Conservation (phyloP, 306 rosid genomes). For the Mimosa pudica region DNA sequence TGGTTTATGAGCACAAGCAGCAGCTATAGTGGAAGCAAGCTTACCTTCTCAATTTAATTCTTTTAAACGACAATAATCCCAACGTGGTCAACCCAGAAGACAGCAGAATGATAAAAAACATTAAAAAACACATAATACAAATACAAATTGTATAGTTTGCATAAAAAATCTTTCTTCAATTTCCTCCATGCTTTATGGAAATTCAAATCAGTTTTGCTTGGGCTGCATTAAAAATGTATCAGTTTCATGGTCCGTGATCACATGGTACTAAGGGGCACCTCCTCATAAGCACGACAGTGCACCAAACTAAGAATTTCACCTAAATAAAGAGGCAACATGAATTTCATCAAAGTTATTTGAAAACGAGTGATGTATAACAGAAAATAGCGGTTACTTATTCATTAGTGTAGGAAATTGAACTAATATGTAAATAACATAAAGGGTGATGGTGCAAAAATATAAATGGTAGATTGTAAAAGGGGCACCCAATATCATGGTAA, state of each 20-base stretch:
- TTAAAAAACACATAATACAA: background rate
- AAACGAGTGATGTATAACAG: background rate
- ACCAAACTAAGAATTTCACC: background rate
- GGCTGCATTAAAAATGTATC: background rate
- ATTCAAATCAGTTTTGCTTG: background rate
- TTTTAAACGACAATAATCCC: background rate
- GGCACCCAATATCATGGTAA: no score
- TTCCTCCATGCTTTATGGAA: background rate
- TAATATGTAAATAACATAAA: background rate
- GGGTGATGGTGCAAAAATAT: no score
- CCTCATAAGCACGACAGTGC: background rate
- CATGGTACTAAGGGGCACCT: background rate
- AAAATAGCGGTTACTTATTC: background rate
- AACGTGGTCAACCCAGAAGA: background rate
- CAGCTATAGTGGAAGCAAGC: background rate
- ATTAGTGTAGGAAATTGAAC: background rate
- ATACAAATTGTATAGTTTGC: background rate
- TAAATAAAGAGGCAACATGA: slow-evolving; percentile 23
- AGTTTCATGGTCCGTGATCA: background rate
- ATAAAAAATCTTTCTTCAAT: background rate
- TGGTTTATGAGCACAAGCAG: background rate
- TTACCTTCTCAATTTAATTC: background rate
- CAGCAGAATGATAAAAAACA: background rate
- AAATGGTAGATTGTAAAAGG: no score
- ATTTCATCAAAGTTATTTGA: slow-evolving; percentile 4